Conservation (phyloP, 306 rosid genomes). For the Morella rubra region DNA sequence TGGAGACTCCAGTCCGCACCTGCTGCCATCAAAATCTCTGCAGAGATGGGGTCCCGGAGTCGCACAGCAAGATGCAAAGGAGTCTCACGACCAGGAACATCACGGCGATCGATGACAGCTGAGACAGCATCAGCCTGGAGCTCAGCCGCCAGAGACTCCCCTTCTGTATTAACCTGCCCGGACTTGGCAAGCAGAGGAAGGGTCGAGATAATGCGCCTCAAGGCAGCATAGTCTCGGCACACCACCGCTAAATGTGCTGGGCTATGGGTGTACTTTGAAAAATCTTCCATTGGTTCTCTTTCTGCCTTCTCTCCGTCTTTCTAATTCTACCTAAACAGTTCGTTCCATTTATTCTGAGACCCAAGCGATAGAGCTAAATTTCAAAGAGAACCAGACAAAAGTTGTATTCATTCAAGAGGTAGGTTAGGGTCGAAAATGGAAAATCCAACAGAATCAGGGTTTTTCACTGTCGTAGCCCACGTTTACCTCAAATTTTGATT, state of each 20-base stretch:
- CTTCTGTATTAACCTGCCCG: conserved; percentile 73
- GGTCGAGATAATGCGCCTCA: conserved; percentile 53
- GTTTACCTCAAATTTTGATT: conserved; percentile 24
- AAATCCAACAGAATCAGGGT: conserved; percentile 35
- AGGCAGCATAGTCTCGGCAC: conserved; percentile 65
- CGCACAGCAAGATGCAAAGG: conserved; percentile 98
- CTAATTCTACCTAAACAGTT: conserved; percentile 37
- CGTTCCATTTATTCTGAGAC: conserved; percentile 45
- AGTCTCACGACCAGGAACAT: conserved; percentile 96
- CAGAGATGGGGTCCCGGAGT: conserved; percentile 70
- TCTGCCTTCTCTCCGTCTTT: conserved; percentile 29
- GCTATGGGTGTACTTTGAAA: conserved; percentile 74
- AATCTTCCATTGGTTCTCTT: conserved; percentile 66
- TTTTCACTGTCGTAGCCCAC: conserved; percentile 29
- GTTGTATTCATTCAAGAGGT: conserved; percentile 21
- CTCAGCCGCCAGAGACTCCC: conserved; percentile 84
- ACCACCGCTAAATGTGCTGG: conserved; percentile 87
- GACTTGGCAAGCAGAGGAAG: conserved; percentile 86
- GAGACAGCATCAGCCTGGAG: conserved; percentile 75
- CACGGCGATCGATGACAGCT: conserved; percentile 75
- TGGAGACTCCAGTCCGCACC: conserved; percentile 99
- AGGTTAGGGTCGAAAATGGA: neutral
- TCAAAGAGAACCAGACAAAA: conserved; percentile 23
- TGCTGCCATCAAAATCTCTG: conserved; percentile 93
- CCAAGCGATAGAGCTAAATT: conserved; percentile 33